A percentile compares a stretch with the other conserved stretches of the same genome.
Evolutionary conservation across 805 yeast species (phyloP).

Genomic region (Ogataea nitratoaversa): DNA sequence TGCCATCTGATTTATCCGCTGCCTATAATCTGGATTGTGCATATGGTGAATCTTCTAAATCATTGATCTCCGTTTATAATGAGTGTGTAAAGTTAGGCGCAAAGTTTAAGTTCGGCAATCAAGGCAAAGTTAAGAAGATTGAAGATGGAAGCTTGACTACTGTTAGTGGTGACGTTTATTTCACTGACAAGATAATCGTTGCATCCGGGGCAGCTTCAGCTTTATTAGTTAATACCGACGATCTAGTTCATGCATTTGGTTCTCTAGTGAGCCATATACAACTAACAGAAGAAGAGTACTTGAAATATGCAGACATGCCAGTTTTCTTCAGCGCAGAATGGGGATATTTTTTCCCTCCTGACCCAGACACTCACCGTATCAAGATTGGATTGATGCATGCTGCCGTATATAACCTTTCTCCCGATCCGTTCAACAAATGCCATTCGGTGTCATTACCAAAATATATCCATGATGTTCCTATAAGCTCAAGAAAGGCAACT

Average conservation of each 20-base stretch:
- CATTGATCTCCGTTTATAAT: constrained; percentile 20
- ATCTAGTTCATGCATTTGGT: constrained; percentile 35
- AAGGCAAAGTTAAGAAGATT: constrained; percentile 9
- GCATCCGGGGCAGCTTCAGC: constrained; percentile 38
- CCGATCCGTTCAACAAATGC: constrained; percentile 26
- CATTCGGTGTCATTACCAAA: constrained; percentile 29
- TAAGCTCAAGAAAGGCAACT: constrained; percentile 30
- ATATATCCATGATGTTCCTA: constrained; percentile 25
- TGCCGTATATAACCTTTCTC: constrained; percentile 24
- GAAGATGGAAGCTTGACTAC: constrained; percentile 8
- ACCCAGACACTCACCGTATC: constrained; percentile 29
- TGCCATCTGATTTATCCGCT: constrained; percentile 15
- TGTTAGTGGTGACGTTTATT: constrained; percentile 23
- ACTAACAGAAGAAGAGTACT: constrained; percentile 33
- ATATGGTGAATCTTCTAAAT: constrained; percentile 26
- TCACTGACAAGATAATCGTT: constrained; percentile 31
- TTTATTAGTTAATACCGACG: constrained; percentile 25
- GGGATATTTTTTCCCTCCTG: constrained; percentile 49
- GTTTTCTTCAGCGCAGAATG: constrained; percentile 38
- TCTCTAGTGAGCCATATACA: constrained; percentile 34
- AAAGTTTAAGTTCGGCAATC: constrained; percentile 17
- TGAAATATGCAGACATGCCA: constrained; percentile 35
- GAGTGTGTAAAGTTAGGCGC: constrained; percentile 17
- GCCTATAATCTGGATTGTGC: constrained; percentile 27
- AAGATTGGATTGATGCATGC: constrained; percentile 35